These are phyloP conservation scores for Penicillium fuscoglaucum DNA, from an alignment of 2,329 filamentous ascomycete genomes.

Conservation along the genomic window DNA sequence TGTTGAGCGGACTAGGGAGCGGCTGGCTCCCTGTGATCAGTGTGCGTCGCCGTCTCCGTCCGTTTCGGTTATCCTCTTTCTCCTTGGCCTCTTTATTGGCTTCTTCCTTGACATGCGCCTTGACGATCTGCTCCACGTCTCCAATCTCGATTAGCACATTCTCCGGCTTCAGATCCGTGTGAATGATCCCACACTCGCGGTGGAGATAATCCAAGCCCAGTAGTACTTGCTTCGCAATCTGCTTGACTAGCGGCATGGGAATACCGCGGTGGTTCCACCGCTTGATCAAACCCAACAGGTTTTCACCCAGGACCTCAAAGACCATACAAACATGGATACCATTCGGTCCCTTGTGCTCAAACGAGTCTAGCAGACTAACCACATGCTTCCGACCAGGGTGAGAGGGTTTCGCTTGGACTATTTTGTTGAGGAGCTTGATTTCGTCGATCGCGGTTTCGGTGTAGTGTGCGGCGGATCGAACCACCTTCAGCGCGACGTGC, in stretches of 20 bases:
- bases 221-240: conserved; percentile 97
- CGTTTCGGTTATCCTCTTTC: conserved; percentile 90
- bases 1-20: conserved; percentile 88
- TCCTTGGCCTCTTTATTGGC: conserved; percentile 71
- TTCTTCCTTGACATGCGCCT: conserved; percentile 82
- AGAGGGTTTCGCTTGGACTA: conserved; percentile 90
- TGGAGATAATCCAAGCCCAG: conserved; percentile 95
- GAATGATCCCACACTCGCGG: conserved; percentile 97
- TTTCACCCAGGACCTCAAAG: conserved; percentile 95
- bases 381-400: conserved; percentile 94
- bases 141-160: conserved; percentile 99
- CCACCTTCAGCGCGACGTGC: conserved; percentile 96
- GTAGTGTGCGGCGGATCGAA: conserved; percentile 96
- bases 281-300: conserved; percentile 92
- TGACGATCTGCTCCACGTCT: conserved; percentile 97
- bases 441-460: conserved; percentile 98
- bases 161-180: conserved; percentile 95
- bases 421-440: conserved; percentile 96
- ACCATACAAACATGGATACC: conserved; percentile 99
- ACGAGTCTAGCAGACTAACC: conserved; percentile 92
- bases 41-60: conserved; percentile 82
- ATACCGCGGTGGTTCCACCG: conserved; percentile 98
- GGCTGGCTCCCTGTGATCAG: conserved; percentile 97
- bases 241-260: conserved; percentile 93
- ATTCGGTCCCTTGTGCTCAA: conserved; percentile 96